These are phyloP conservation scores for Cymbopogon citratus DNA, from an alignment of 176 grass and related monocot species.

Conservation along the genomic window DNA sequence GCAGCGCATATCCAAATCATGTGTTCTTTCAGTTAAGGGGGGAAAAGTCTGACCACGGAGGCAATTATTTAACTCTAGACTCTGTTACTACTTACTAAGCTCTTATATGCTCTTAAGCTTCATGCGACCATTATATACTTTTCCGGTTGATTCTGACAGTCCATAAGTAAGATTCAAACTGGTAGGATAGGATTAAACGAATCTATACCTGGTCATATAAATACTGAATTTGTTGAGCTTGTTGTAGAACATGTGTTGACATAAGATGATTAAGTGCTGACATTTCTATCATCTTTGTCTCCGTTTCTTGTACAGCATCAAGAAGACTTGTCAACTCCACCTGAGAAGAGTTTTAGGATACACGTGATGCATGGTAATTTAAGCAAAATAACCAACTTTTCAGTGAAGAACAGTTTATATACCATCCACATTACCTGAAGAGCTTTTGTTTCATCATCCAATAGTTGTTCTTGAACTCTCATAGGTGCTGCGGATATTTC, in stretches of 20 bases:
- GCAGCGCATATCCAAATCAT: neutral
- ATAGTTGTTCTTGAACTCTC: slow-evolving; percentile 80
- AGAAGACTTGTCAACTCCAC: slow-evolving; percentile 75
- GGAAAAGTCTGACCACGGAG: neutral
- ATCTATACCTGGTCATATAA: slow-evolving; percentile 77
- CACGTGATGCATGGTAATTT: neutral
- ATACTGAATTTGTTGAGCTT: slow-evolving; percentile 87
- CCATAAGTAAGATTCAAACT: neutral
- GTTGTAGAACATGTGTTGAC: slow-evolving; percentile 92
- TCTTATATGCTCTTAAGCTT: neutral
- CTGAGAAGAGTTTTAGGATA: slow-evolving; percentile 33
- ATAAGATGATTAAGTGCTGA: slow-evolving; percentile 91
- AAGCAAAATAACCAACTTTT: neutral
- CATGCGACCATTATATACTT: neutral
- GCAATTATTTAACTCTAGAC: neutral
- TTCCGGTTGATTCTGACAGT: neutral
- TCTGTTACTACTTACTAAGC: neutral
- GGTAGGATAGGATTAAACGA: neutral
- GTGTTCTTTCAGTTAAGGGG: neutral
- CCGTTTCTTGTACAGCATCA: slow-evolving; percentile 85
- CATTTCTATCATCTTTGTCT: slow-evolving; percentile 99
- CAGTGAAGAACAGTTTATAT: neutral
- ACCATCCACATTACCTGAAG: slow-evolving; percentile 52
- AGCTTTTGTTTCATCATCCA: slow-evolving; percentile 81
- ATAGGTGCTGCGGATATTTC: slow-evolving; percentile 47